Evolutionary conservation across 2,329 filamentous ascomycete species (phyloP).

Genomic region (Ceratocystis harringtonii): DNA sequence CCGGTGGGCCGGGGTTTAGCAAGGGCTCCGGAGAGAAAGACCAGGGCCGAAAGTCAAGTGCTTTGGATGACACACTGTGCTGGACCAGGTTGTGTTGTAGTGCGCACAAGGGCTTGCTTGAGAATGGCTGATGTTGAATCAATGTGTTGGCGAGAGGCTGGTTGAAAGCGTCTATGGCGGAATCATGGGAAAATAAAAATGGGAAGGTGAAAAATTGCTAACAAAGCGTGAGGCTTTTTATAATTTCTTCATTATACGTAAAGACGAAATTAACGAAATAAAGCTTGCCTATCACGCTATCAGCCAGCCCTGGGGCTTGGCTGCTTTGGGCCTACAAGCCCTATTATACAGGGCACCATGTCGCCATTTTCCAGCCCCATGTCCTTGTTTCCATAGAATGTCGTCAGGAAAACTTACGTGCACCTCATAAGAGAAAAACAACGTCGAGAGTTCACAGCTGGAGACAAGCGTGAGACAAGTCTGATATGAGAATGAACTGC

Average conservation of each 20-base stretch:
- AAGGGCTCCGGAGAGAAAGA: neutral
- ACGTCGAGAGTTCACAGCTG: too few relatives aligned
- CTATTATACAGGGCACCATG: too few relatives aligned
- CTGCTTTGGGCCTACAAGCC: neutral
- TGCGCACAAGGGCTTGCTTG: neutral
- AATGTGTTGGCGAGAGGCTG: neutral
- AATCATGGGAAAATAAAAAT: neutral
- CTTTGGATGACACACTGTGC: neutral
- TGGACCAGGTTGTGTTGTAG: neutral
- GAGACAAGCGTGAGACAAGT: too few relatives aligned
- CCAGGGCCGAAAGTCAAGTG: neutral
- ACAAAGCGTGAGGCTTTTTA: neutral
- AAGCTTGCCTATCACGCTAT: neutral
- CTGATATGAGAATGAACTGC: too few relatives aligned
- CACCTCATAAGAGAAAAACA: too few relatives aligned
- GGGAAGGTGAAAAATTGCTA: neutral
- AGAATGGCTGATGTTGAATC: slow-evolving; percentile 1
- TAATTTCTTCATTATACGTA: neutral
- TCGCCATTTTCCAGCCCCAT: too few relatives aligned
- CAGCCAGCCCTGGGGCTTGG: neutral
- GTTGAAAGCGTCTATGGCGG: neutral
- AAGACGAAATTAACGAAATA: neutral
- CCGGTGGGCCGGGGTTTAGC: neutral
- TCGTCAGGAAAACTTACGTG: too few relatives aligned
- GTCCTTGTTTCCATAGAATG: too few relatives aligned